Evolutionary conservation across 768 basidiomycete genomes (phyloP).

Genomic region (Hypholoma fasciculare): DNA sequence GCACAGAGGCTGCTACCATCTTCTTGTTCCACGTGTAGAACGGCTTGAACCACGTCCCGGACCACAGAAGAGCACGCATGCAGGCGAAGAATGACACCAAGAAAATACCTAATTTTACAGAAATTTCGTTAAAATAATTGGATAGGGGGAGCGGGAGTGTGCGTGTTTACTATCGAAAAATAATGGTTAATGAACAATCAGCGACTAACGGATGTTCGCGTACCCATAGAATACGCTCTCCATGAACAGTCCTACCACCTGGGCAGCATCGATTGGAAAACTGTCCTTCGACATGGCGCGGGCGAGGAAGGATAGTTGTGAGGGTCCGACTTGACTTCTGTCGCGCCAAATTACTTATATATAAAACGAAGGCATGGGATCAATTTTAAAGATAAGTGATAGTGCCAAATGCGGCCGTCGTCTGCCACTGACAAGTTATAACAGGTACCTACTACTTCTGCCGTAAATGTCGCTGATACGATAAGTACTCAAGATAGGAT

Average conservation of each 20-base stretch:
- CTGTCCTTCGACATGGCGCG: conserved; percentile 18
- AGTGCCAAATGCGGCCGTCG: too few species aligned
- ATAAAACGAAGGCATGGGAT: too few species aligned
- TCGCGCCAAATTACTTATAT: too few species aligned
- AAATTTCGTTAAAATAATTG: not conserved
- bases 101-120: conserved; percentile 30
- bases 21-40: conserved; percentile 25
- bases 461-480: too few species aligned
- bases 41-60: conserved; percentile 27
- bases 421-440: too few species aligned
- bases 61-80: conserved; percentile 32
- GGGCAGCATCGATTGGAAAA: conserved; percentile 35
- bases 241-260: conserved; percentile 41
- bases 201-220: conserved; percentile 4
- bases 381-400: too few species aligned
- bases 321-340: not conserved
- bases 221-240: conserved; percentile 39
- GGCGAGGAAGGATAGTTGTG: not conserved
- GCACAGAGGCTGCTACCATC: conserved; percentile 35
- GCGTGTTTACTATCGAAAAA: too few species aligned
- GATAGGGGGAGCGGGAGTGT: too few species aligned
- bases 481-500: too few species aligned
- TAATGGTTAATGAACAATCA: not conserved
- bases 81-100: conserved; percentile 36
- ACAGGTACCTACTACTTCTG: too few species aligned